Evolutionary conservation across 345 rosid species (phyloP).

Genomic region (Rhizophora mangle): DNA sequence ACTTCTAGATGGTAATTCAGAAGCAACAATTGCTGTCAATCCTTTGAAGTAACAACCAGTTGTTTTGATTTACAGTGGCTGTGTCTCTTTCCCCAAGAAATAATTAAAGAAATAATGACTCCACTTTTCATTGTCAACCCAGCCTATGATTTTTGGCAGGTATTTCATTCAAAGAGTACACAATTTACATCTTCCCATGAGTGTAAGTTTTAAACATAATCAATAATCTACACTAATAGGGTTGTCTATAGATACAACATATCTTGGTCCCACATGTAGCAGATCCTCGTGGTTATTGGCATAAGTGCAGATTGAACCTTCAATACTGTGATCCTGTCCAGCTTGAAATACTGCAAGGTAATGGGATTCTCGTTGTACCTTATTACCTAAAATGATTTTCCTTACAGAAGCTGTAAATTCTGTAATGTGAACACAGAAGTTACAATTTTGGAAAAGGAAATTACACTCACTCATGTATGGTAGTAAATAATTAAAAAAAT

Average conservation of each 20-base stretch:
- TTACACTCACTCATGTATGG: too few relatives aligned
- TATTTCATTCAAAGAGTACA: slow-evolving; percentile 24
- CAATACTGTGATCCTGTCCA: slow-evolving; percentile 54
- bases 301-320: slow-evolving; percentile 59
- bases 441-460: too few relatives aligned
- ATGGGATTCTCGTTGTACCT: slow-evolving; percentile 5
- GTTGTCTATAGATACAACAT: slow-evolving; percentile 54
- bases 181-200: slow-evolving; percentile 6
- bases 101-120: slow-evolving; percentile 55
- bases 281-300: slow-evolving; percentile 59
- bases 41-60: neutral
- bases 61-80: slow-evolving; percentile 17
- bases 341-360: slow-evolving; percentile 64
- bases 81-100: slow-evolving; percentile 72
- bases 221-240: slow-evolving; percentile 13
- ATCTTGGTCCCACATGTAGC: slow-evolving; percentile 59
- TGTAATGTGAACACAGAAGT: neutral
- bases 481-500: too few relatives aligned
- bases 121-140: slow-evolving; percentile 76
- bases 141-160: slow-evolving; percentile 97
- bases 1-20: neutral
- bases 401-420: neutral
- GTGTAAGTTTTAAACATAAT: slow-evolving; percentile 13
- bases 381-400: neutral
- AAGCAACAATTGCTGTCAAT: neutral